Conservation (phyloP, 2,329 filamentous ascomycete genomes). For the Elsinoe necatrix region DNA sequence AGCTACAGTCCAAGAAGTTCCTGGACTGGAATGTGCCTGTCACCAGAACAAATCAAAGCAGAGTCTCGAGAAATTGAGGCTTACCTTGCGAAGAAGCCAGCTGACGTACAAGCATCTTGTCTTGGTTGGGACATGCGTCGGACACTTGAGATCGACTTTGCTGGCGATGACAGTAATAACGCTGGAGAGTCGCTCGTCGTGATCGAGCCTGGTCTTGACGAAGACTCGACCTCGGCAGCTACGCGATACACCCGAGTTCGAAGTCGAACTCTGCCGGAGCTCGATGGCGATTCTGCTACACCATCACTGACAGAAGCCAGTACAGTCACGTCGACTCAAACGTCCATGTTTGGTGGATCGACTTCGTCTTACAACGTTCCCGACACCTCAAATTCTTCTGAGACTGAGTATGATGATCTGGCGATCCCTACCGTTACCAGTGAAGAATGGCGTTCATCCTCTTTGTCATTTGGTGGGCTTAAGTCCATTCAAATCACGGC, state of each 20-base stretch:
- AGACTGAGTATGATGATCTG: background rate
- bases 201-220: conserved; percentile 61
- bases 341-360: conserved; percentile 46
- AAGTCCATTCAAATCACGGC: conserved; percentile 58
- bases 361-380: conserved; percentile 21
- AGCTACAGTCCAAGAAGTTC: conserved; percentile 77
- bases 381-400: conserved; percentile 26
- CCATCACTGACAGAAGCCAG: conserved; percentile 24
- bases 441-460: conserved; percentile 60
- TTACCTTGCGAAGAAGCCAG: conserved; percentile 63
- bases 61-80: conserved; percentile 77
- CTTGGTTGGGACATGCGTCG: conserved; percentile 89
- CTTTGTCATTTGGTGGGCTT: conserved; percentile 53
- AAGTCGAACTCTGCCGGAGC: conserved; percentile 24
- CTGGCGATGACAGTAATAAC: conserved; percentile 64
- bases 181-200: conserved; percentile 71
- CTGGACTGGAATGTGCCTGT: conserved; percentile 62
- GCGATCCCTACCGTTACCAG: conserved; percentile 25
- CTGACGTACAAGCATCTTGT: conserved; percentile 69
- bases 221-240: conserved; percentile 45
- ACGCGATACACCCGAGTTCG: conserved; percentile 52
- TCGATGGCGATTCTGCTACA: conserved; percentile 19
- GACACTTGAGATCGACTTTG: conserved; percentile 80
- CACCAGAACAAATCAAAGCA: conserved; percentile 58
- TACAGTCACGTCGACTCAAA: conserved; percentile 22